Evolutionary conservation across 106 monocot species (phyloP).

Genomic region (Allium cepa): DNA sequence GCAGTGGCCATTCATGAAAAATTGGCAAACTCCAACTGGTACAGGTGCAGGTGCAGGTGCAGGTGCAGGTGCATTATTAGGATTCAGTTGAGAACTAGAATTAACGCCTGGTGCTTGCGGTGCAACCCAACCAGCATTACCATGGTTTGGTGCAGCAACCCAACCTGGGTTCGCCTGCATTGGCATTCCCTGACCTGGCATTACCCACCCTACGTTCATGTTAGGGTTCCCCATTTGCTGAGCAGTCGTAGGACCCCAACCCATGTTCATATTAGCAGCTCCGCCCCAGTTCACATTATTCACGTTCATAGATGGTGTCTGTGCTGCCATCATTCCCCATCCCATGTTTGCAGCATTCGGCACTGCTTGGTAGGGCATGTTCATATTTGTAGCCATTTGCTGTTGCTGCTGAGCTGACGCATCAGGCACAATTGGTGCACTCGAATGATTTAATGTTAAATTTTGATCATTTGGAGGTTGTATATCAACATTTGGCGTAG

Average conservation of each 20-base stretch:
- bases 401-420: no score
- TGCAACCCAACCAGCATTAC: conserved; percentile 9
- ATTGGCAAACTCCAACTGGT: conserved; percentile 47
- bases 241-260: background rate
- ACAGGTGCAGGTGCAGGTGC: background rate
- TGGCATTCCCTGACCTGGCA: no score
- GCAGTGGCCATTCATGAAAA: conserved; percentile 62
- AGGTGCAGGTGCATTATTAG: conserved; percentile 1
- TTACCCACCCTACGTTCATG: no score
- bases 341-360: conserved; percentile 10
- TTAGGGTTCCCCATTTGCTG: background rate
- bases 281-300: background rate
- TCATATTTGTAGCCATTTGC: no score
- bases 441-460: no score
- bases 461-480: no score
- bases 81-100: background rate
- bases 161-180: background rate
- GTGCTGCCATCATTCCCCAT: conserved; percentile 3
- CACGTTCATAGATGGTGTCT: background rate
- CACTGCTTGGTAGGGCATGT: no score
- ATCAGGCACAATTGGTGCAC: no score
- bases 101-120: background rate
- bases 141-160: conserved; percentile 3
- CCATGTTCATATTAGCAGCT: conserved; percentile 2
- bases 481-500: no score